Evolutionary conservation across 2,329 filamentous ascomycete genomes (phyloP), one percentile per base, ranked within the genome.

Genomic region (Cadophora sp.): DNA sequence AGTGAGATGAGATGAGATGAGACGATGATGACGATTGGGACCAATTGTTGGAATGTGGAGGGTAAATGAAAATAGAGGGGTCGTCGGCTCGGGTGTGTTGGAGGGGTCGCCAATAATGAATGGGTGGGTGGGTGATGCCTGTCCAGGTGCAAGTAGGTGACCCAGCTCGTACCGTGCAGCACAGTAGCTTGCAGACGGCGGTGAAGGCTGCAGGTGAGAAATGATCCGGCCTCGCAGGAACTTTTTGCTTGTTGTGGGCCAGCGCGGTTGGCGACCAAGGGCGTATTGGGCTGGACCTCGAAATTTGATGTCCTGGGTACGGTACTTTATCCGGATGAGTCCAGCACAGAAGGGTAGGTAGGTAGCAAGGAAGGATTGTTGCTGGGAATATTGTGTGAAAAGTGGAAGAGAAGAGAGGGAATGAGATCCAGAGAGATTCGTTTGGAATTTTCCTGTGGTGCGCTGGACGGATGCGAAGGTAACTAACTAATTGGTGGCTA

Each of bases 401-500:
- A 13, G 18, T 13, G 18, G 9, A 24, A 22, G n/a, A 22, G n/a
- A 20, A 24, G 45, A 48, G 9, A 22, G 4, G n/a, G n/a, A 5
- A 22, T 11, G 20, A 24, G n/a, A 48, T 8, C 20, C 9, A 22
- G n/a, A 24, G n/a, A 22, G 18, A 22, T 20, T 20, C n/a, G n/a
- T 22, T 20, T 13, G 45, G 1, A 13, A 48, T 48, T 22, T 22
- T 48, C 45, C 9, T 48, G n/a, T 48, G 20, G 45, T 48, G 45
- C 45, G 45, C 45, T 18, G 45, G n/a, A 22, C 20, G 45, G 45
- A 48, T 48, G 9, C 4, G 27, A 30, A 30, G 6, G n/a, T n/a
- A n/a, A n/a, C n/a, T 20, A 48, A 1, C n/a, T 22, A 18, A 8
- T 9, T 48, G 56, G 61, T 64, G 64, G 62, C 56, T 43, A 68